Evolutionary conservation across 495 filamentous ascomycete species (phyloP).

Genomic region (Pseudomonodictys pantanalensis): DNA sequence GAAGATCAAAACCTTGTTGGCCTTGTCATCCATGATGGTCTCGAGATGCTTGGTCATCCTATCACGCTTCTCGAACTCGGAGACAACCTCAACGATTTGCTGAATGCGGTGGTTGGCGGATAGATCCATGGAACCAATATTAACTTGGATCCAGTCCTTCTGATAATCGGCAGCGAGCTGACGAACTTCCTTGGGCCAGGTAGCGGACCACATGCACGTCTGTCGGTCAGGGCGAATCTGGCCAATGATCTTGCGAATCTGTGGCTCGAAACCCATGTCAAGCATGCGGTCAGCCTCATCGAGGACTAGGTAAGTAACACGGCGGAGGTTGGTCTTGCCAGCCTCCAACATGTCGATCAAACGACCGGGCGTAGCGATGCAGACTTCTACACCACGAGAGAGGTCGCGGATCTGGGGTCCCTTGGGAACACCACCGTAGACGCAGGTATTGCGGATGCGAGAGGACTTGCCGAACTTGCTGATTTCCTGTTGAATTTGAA

Average conservation of each 20-base stretch:
- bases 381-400: slow-evolving; percentile 78
- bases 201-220: slow-evolving; percentile 99
- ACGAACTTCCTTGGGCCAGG: slow-evolving; percentile 98
- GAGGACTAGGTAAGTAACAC: slow-evolving; percentile 91
- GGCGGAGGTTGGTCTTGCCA: slow-evolving; percentile 95
- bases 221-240: slow-evolving; percentile 99
- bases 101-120: slow-evolving; percentile 98
- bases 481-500: slow-evolving; percentile 94
- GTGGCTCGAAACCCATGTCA: slow-evolving; percentile 88
- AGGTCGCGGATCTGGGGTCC: slow-evolving; percentile 95
- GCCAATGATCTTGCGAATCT: slow-evolving; percentile 90
- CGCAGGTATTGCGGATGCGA: slow-evolving; percentile 96
- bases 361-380: slow-evolving; percentile 95
- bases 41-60: slow-evolving; percentile 96
- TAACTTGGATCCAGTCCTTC: slow-evolving; percentile 96
- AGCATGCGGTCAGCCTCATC: slow-evolving; percentile 89
- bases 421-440: slow-evolving; percentile 98
- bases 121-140: slow-evolving; percentile 94
- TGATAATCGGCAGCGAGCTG: slow-evolving; percentile 93
- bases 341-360: slow-evolving; percentile 98
- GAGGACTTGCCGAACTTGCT: slow-evolving; percentile 98
- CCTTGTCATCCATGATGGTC: slow-evolving; percentile 93
- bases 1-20: slow-evolving; percentile 93
- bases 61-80: slow-evolving; percentile 96
- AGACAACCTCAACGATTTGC: slow-evolving; percentile 93